Conservation (phyloP, 1,284 basidiomycete genomes). For the Papiliotrema flavescens region DNA sequence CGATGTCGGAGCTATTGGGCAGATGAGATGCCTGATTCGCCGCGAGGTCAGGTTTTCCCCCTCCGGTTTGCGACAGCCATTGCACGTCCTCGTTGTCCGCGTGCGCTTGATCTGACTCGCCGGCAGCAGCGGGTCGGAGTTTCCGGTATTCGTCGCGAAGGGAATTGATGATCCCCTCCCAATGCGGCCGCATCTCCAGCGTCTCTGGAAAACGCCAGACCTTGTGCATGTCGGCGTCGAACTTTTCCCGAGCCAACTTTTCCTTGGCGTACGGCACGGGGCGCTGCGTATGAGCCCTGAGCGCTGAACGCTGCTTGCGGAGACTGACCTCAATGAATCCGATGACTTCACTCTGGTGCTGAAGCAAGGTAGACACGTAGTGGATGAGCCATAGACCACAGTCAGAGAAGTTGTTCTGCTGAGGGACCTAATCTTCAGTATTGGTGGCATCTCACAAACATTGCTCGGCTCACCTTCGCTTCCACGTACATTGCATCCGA, state of each 20-base stretch:
- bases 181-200: slow-evolving; percentile 10
- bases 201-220: slow-evolving; percentile 15
- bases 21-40: too few relatives aligned
- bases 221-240: not conserved
- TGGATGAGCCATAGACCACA: slow-evolving; percentile 54
- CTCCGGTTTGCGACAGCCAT: too few relatives aligned
- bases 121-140: not conserved
- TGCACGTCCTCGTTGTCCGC: too few relatives aligned
- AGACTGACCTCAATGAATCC: slow-evolving; percentile 36
- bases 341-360: slow-evolving; percentile 29
- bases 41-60: too few relatives aligned
- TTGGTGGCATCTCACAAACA: slow-evolving; percentile 32
- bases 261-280: not conserved
- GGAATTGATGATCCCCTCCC: slow-evolving; percentile 13
- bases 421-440: slow-evolving; percentile 53
- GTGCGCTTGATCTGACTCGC: too few relatives aligned
- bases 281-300: not conserved
- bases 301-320: too few relatives aligned
- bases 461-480: slow-evolving; percentile 18
- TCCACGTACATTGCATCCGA: slow-evolving; percentile 45
- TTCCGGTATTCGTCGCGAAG: slow-evolving; percentile 12
- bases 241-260: not conserved
- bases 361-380: slow-evolving; percentile 43
- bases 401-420: slow-evolving; percentile 53
- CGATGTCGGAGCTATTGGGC: too few relatives aligned